Conservation (phyloP, 2,329 filamentous ascomycete genomes). For the Pyricularia sp. region DNA sequence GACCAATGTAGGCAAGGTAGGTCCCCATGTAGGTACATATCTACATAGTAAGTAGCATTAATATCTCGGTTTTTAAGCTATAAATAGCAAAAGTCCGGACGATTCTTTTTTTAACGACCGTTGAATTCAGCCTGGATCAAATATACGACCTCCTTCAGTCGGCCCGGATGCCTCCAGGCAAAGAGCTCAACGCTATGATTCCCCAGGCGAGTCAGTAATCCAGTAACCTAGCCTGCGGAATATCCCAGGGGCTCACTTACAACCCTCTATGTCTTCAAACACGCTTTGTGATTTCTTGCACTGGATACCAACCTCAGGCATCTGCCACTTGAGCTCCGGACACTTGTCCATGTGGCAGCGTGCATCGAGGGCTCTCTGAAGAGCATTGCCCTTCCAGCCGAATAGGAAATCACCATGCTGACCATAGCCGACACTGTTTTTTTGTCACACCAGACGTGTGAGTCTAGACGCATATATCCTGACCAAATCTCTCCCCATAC, state of each 20-base stretch:
- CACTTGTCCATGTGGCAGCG: constrained; percentile 17
- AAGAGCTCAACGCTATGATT: neutral
- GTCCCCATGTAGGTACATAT: no score
- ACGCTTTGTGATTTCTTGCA: constrained; percentile 15
- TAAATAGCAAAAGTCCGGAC: no score
- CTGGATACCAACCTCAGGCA: constrained; percentile 13
- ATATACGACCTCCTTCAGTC: neutral
- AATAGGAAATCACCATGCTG: constrained; percentile 20
- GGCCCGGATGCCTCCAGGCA: neutral
- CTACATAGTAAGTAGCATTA: no score
- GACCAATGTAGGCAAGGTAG: no score
- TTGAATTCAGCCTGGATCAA: no score
- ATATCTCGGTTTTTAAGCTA: no score
- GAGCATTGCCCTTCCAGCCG: constrained; percentile 19
- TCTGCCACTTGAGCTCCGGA: constrained; percentile 15
- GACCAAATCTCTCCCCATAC: neutral
- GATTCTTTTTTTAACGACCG: no score
- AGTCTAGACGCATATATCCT: neutral
- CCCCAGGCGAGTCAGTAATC: neutral
- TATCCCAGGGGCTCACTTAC: constrained; percentile 11
- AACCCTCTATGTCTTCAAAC: constrained; percentile 16
- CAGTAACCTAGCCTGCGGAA: neutral
- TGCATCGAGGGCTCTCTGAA: constrained; percentile 26
- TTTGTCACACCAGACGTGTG: neutral
- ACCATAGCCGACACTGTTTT: constrained; percentile 13